These are phyloP conservation scores for Ceratorhiza oryzae-sativae DNA, from an alignment of 1,284 basidiomycete species.

Conservation along the genomic window DNA sequence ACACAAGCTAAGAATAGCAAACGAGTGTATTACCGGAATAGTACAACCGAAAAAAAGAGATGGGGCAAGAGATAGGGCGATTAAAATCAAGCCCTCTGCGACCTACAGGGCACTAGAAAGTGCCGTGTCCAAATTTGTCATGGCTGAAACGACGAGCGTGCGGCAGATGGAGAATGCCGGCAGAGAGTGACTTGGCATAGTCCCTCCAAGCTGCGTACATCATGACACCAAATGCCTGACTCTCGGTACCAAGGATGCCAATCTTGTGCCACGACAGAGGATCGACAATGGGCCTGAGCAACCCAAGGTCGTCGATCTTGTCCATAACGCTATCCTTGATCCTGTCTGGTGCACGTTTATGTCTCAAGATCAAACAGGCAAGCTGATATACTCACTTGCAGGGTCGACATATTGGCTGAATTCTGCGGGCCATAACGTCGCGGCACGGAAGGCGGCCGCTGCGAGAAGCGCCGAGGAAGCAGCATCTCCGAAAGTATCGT, in stretches of 20 bases:
- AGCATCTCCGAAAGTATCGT: constrained; percentile 23
- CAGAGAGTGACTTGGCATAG: constrained; percentile 16
- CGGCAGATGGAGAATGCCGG: background rate
- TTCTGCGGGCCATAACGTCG: constrained; percentile 11
- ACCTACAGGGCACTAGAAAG: background rate
- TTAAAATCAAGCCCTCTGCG: background rate
- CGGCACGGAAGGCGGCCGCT: constrained; percentile 13
- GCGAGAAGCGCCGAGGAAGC: constrained; percentile 8
- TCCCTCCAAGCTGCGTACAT: constrained; percentile 34
- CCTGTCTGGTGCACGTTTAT: background rate
- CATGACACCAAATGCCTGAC: constrained; percentile 27
- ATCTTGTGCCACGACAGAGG: constrained; percentile 9
- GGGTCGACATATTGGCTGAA: background rate
- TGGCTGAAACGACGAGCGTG: constrained; percentile 30
- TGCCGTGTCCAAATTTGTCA: background rate
- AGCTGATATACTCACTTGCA: background rate
- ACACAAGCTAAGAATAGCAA: background rate
- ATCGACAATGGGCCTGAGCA: constrained; percentile 14
- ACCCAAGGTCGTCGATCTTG: constrained; percentile 3
- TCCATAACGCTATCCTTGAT: constrained; percentile 20
- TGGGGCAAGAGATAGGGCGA: background rate
- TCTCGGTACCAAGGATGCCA: constrained; percentile 12
- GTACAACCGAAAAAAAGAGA: background rate
- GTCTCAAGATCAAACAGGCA: no score
- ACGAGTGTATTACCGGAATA: background rate